These are phyloP conservation scores for Rhynchospora pubera DNA, from an alignment of 176 grass and related monocot genomes.

Conservation along the genomic window DNA sequence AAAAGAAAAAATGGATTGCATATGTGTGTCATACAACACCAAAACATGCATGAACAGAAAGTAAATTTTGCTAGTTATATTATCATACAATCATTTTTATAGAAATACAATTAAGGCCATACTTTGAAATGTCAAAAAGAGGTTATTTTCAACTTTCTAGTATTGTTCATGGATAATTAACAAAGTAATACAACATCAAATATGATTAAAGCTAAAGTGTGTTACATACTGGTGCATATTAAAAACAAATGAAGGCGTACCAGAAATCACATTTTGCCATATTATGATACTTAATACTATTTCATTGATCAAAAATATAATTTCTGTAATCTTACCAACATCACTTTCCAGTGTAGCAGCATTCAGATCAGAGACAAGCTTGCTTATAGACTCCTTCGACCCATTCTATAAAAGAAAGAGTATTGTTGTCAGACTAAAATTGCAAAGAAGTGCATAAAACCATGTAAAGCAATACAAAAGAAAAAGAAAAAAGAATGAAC, in stretches of 20 bases:
- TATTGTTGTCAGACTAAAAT: conserved; percentile 5
- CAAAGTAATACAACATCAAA: not conserved
- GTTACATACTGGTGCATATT: not conserved
- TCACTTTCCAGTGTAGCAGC: conserved; percentile 72
- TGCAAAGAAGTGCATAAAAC: not conserved
- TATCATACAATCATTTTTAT: not conserved
- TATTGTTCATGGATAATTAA: not conserved
- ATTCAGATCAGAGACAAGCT: conserved; percentile 94
- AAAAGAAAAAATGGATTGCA: not conserved
- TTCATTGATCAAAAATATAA: not conserved
- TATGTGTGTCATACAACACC: not conserved
- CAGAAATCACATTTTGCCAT: not conserved
- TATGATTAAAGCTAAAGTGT: not conserved
- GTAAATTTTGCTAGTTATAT: not conserved
- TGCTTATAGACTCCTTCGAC: conserved; percentile 77
- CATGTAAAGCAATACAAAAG: not conserved
- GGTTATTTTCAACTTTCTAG: not conserved
- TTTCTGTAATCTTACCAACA: conserved; percentile 70
- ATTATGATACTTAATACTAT: not conserved
- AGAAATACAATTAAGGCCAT: not conserved
- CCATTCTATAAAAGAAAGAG: conserved; percentile 60
- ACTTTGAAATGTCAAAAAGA: not conserved
- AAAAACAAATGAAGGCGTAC: not conserved
- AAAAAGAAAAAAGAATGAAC: not conserved
- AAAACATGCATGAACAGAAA: not conserved